phyloP scores from a whole-genome alignment of 805 yeast genomes.

The Teunomyces atbi region DNA sequence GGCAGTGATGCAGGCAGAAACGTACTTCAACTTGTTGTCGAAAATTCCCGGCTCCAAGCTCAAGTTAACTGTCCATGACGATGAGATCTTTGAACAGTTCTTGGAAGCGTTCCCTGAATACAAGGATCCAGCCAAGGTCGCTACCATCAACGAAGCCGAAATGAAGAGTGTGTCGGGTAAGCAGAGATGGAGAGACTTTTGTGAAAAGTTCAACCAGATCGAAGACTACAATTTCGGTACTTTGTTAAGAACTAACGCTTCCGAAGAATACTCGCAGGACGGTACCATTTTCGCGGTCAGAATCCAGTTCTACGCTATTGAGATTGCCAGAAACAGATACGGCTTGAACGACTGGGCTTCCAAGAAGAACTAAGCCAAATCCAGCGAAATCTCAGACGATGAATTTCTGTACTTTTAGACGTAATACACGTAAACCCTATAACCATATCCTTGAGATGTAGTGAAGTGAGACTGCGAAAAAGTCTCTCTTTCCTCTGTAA shows the following conservation, averaged over 20 bases:
- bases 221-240: slow-evolving; percentile 97
- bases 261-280: slow-evolving; percentile 75
- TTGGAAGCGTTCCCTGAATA: slow-evolving; percentile 86
- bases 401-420: slow-evolving; percentile 1
- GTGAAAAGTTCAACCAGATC: slow-evolving; percentile 78
- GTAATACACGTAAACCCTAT: not conserved
- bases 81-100: slow-evolving; percentile 61
- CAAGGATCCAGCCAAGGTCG: slow-evolving; percentile 55
- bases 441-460: not conserved
- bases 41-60: slow-evolving; percentile 77
- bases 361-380: slow-evolving; percentile 16
- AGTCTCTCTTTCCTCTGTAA: too few species aligned
- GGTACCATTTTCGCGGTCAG: slow-evolving; percentile 88
- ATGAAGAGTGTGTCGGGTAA: slow-evolving; percentile 81
- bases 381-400: too few species aligned
- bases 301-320: slow-evolving; percentile 92
- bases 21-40: slow-evolving; percentile 81
- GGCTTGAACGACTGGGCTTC: slow-evolving; percentile 90
- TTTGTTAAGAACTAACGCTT: slow-evolving; percentile 69
- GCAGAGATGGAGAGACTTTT: slow-evolving; percentile 85
- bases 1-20: slow-evolving; percentile 93
- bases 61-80: slow-evolving; percentile 69
- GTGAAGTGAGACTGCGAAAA: too few species aligned
- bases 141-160: slow-evolving; percentile 66
- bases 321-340: slow-evolving; percentile 86